phyloP scores from a whole-genome alignment of 345 rosid genomes.

The Bruguiera sexangula region DNA sequence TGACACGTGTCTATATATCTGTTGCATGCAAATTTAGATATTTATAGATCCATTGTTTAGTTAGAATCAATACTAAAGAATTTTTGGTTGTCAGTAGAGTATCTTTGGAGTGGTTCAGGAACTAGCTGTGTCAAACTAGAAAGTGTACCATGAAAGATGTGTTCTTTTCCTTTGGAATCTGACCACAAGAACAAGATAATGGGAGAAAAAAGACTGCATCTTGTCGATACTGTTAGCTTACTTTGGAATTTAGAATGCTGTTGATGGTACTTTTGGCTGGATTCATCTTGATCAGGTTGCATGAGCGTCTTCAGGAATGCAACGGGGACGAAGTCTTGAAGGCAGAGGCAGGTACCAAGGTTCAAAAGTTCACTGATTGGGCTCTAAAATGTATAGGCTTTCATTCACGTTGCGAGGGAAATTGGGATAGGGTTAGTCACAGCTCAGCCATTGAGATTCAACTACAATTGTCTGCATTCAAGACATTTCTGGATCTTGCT shows the following conservation, averaged over 20 bases:
- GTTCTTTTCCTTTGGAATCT: background rate
- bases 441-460: slow-evolving; percentile 82
- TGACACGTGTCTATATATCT: too few relatives aligned
- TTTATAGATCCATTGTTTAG: background rate
- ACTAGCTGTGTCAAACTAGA: background rate
- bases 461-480: slow-evolving; percentile 90
- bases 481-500: slow-evolving; percentile 79
- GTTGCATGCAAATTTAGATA: background rate
- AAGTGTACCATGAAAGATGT: background rate
- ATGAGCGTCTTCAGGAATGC: slow-evolving; percentile 93
- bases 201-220: background rate
- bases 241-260: slow-evolving; percentile 3
- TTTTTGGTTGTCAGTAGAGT: background rate
- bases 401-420: slow-evolving; percentile 81
- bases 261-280: slow-evolving; percentile 11
- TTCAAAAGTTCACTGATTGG: slow-evolving; percentile 97
- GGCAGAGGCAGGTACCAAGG: slow-evolving; percentile 92
- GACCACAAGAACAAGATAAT: background rate
- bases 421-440: slow-evolving; percentile 52
- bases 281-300: slow-evolving; percentile 58
- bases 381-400: slow-evolving; percentile 88
- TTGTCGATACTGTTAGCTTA: background rate
- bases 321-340: slow-evolving; percentile 85
- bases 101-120: background rate
- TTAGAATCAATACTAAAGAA: background rate